phyloP scores from a whole-genome alignment of 129 eudicot genomes.

The Flaveria robusta region DNA sequence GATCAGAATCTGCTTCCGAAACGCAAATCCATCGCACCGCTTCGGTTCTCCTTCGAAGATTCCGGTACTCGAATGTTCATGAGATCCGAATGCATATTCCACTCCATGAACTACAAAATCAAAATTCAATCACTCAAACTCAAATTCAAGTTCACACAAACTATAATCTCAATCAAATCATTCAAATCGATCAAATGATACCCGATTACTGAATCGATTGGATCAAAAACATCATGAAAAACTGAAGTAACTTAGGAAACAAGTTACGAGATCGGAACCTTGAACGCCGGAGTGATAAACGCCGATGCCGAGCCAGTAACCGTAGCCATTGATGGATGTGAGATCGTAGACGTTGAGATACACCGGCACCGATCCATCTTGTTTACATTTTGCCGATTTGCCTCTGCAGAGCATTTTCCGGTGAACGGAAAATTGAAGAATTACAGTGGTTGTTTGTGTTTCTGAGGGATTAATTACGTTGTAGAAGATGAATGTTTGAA shows the following conservation, averaged over 20 bases:
- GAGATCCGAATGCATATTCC: conserved; percentile 93
- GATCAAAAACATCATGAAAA: background rate
- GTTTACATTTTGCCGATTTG: conserved; percentile 14
- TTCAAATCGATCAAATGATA: too few relatives aligned
- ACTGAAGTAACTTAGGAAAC: background rate
- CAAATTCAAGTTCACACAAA: too few relatives aligned
- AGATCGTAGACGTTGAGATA: conserved; percentile 85
- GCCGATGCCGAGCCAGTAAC: conserved; percentile 92
- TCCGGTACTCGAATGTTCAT: conserved; percentile 76
- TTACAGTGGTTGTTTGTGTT: background rate
- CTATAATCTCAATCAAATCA: too few relatives aligned
- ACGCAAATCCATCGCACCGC: conserved; percentile 70
- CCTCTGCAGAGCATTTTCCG: conserved; percentile 36
- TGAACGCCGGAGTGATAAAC: conserved; percentile 89
- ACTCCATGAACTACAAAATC: conserved; percentile 64
- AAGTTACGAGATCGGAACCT: conserved; percentile 40
- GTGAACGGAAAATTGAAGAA: conserved; percentile 23
- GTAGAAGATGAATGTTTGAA: conserved; percentile 25
- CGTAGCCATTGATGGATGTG: conserved; percentile 73
- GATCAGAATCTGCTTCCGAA: conserved; percentile 65
- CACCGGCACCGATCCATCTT: conserved; percentile 62
- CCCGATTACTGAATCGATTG: too few relatives aligned
- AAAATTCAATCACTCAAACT: too few relatives aligned
- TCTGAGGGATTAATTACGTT: conserved; percentile 28
- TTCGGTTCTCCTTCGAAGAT: conserved; percentile 80